phyloP scores from a whole-genome alignment of 805 yeast genomes.

The Kuraishia capsulata region DNA sequence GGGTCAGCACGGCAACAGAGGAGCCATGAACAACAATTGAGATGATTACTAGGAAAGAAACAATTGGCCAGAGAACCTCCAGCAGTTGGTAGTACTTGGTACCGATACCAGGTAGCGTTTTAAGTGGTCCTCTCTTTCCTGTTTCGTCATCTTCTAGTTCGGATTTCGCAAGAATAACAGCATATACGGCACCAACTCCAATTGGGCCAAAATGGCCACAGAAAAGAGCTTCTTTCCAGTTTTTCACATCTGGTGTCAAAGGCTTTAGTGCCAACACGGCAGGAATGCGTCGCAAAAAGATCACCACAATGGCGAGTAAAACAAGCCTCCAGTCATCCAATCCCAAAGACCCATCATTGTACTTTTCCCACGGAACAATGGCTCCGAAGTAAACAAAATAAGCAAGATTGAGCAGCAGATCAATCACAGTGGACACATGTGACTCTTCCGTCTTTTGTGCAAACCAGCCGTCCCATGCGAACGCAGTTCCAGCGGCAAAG shows the following conservation, averaged over 20 bases:
- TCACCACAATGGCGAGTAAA: slow-evolving; percentile 39
- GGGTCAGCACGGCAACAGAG: slow-evolving; percentile 46
- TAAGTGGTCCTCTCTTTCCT: slow-evolving; percentile 25
- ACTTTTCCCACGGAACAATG: slow-evolving; percentile 59
- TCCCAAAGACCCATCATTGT: slow-evolving; percentile 36
- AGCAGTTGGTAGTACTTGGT: slow-evolving; percentile 20
- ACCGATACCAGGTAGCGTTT: slow-evolving; percentile 15
- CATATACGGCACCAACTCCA: slow-evolving; percentile 41
- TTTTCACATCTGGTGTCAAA: slow-evolving; percentile 74
- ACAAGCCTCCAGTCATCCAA: slow-evolving; percentile 45
- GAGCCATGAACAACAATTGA: slow-evolving; percentile 57
- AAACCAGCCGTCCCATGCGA: slow-evolving; percentile 68
- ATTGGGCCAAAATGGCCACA: slow-evolving; percentile 96
- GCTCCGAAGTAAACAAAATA: slow-evolving; percentile 66
- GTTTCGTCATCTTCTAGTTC: slow-evolving; percentile 26
- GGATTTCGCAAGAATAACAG: slow-evolving; percentile 23
- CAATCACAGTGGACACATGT: slow-evolving; percentile 57
- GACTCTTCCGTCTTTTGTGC: slow-evolving; percentile 51
- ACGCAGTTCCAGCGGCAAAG: slow-evolving; percentile 65
- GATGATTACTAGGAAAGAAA: slow-evolving; percentile 40
- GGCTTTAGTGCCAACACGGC: slow-evolving; percentile 70
- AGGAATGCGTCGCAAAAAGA: slow-evolving; percentile 72
- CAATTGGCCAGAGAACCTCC: slow-evolving; percentile 38
- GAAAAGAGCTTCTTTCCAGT: slow-evolving; percentile 91
- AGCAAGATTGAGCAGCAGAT: slow-evolving; percentile 53